phyloP scores from a whole-genome alignment of 495 filamentous ascomycete species.

The Chaetomium tenue region DNA sequence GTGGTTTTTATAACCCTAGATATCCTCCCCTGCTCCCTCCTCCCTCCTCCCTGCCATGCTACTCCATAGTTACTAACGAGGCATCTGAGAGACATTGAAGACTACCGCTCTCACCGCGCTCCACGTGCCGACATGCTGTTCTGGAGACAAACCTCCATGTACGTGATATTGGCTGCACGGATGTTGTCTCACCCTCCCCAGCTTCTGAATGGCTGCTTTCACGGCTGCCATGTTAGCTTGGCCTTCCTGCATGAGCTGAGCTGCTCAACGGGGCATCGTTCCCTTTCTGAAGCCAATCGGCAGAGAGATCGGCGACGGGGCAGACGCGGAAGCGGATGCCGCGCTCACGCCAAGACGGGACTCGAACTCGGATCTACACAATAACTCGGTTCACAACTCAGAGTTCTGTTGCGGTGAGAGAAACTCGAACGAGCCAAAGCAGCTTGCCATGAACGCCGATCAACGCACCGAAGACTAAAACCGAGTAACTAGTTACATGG shows the following conservation, averaged over 20 bases:
- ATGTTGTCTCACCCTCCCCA: neutral
- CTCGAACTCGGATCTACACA: constrained; percentile 6
- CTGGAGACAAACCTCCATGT: too few relatives aligned
- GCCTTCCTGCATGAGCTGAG: constrained; percentile 16
- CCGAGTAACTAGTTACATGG: too few relatives aligned
- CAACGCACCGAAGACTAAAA: neutral
- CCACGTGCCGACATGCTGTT: neutral
- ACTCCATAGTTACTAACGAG: too few relatives aligned
- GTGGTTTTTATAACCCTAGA: neutral
- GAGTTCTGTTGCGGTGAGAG: neutral
- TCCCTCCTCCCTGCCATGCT: neutral
- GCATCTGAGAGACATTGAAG: neutral
- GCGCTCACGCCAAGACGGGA: neutral
- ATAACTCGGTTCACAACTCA: neutral
- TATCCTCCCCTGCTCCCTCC: neutral
- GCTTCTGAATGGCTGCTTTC: neutral
- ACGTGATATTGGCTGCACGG: neutral
- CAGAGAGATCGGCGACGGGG: neutral
- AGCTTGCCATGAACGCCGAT: neutral
- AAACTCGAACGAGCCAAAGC: neutral
- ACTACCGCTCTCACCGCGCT: neutral
- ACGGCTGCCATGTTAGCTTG: neutral
- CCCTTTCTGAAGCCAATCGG: neutral
- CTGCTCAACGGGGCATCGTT: neutral
- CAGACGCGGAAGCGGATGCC: neutral